Conservation (phyloP, 257 asterid genomes). For the Cordia subcordata region DNA sequence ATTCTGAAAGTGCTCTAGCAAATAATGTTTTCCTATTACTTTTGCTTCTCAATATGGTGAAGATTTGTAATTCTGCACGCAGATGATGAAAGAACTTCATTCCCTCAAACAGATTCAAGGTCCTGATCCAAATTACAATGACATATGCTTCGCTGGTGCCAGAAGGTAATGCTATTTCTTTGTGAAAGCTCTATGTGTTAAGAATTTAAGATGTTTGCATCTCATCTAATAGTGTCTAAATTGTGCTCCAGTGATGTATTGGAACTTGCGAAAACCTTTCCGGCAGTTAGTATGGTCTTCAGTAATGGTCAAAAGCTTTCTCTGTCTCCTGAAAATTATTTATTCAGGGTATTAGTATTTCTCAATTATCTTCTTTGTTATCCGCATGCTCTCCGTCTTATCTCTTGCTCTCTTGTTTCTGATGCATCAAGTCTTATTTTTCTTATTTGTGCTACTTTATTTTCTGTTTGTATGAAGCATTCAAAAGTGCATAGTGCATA, state of each 20-base stretch:
- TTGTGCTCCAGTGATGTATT: slow-evolving; percentile 62
- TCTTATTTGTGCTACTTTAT: slow-evolving; percentile 10
- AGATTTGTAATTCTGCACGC: slow-evolving; percentile 21
- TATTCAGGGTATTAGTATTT: slow-evolving; percentile 66
- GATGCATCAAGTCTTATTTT: slow-evolving; percentile 11
- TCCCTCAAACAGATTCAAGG: slow-evolving; percentile 79
- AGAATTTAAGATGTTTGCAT: slow-evolving; percentile 8
- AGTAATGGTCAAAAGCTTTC: slow-evolving; percentile 74
- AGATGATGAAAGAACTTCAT: slow-evolving; percentile 64
- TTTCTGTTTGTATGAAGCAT: slow-evolving; percentile 44
- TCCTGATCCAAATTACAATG: slow-evolving; percentile 89
- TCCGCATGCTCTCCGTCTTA: background rate
- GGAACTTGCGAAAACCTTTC: slow-evolving; percentile 66
- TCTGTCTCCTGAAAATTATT: slow-evolving; percentile 88
- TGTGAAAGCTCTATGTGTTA: background rate
- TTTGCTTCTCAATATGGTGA: background rate
- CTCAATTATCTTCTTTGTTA: slow-evolving; percentile 9
- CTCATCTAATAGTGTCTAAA: slow-evolving; percentile 23
- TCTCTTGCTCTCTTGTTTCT: slow-evolving; percentile 6
- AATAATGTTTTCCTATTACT: background rate
- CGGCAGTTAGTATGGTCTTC: slow-evolving; percentile 88
- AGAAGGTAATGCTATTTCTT: slow-evolving; percentile 57
- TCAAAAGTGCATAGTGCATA: slow-evolving; percentile 92
- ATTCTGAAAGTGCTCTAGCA: too few relatives aligned
- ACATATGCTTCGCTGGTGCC: slow-evolving; percentile 95